Evolutionary conservation across 345 rosid genomes (phyloP).

Genomic region (Syzygium jambos): DNA sequence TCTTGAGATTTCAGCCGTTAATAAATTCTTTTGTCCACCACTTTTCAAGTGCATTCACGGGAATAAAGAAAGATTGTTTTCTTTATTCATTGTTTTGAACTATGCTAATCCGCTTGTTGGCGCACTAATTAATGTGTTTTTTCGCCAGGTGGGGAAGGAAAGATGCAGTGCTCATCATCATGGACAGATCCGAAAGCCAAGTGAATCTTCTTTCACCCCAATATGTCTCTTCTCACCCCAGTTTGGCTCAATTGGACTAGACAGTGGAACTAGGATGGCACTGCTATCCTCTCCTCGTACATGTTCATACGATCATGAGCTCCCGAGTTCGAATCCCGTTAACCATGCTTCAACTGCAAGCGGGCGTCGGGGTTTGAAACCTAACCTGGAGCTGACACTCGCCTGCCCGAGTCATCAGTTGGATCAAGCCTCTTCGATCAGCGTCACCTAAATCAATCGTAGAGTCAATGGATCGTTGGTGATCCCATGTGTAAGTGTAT

Average conservation of each 20-base stretch:
- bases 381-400: neutral
- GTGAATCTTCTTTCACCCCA: neutral
- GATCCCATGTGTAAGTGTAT: neutral
- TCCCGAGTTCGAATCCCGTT: neutral
- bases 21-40: neutral
- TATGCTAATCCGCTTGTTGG: neutral
- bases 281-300: neutral
- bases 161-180: neutral
- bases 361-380: neutral
- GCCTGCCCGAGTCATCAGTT: neutral
- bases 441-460: neutral
- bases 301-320: neutral
- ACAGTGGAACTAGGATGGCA: neutral
- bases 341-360: neutral
- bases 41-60: neutral
- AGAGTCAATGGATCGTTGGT: neutral
- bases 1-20: neutral
- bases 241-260: neutral
- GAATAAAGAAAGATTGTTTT: neutral
- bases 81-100: neutral
- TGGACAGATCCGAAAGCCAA: neutral
- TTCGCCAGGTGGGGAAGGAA: neutral
- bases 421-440: neutral
- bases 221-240: neutral
- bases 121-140: neutral